Conservation (phyloP, 345 rosid species). For the Brassica carinata region DNA sequence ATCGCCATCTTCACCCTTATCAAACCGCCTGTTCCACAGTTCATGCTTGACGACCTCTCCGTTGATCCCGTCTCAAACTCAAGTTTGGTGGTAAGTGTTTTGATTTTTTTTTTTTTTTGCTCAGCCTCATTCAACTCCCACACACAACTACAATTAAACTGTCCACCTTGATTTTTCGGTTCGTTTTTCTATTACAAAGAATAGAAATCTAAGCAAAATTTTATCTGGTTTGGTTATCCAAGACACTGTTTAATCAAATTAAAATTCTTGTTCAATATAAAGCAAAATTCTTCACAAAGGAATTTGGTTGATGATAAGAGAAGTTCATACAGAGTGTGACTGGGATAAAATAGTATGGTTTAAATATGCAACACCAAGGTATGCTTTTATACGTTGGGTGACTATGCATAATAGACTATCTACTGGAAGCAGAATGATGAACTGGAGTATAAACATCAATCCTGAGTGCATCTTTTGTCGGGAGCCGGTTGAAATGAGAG, state of each 20-base stretch:
- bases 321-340: too few species aligned
- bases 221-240: not conserved
- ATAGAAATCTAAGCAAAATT: not conserved
- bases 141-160: not conserved
- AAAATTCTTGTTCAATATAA: too few species aligned
- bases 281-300: too few species aligned
- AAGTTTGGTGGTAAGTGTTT: conserved; percentile 5
- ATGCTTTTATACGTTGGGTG: too few species aligned
- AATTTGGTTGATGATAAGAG: too few species aligned
- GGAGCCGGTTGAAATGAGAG: too few species aligned
- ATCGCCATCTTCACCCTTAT: not conserved
- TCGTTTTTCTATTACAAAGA: not conserved
- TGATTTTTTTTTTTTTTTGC: not conserved
- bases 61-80: conserved; percentile 3
- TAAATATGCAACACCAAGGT: too few species aligned
- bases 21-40: not conserved
- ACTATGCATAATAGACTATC: too few species aligned
- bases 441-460: too few species aligned
- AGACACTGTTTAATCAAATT: not conserved
- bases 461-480: too few species aligned
- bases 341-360: too few species aligned
- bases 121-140: not conserved
- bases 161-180: not conserved
- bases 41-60: conserved; percentile 24
- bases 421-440: too few species aligned